Conservation (phyloP, 176 grass and related monocot genomes). For the Rhynchospora breviuscula region DNA sequence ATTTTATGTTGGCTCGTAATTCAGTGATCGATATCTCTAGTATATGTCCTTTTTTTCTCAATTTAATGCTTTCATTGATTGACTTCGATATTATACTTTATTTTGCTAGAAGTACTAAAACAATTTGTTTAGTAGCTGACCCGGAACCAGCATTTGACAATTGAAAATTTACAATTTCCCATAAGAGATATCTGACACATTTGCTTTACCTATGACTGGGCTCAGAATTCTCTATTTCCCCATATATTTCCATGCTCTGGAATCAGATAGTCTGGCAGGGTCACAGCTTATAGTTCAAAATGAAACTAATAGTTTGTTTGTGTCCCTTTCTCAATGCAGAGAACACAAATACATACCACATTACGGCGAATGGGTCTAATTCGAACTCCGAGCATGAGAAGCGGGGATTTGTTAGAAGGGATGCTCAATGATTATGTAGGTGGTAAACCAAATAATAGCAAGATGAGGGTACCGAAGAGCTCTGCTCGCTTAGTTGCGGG, state of each 20-base stretch:
- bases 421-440: constrained; percentile 53
- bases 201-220: neutral
- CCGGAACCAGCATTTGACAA: neutral
- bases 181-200: neutral
- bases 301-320: neutral
- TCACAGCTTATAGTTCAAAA: neutral
- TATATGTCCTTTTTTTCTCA: neutral
- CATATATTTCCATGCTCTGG: neutral
- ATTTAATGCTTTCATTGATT: neutral
- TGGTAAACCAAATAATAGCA: constrained; percentile 28
- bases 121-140: neutral
- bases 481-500: constrained; percentile 49
- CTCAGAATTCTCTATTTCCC: neutral
- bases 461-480: constrained; percentile 26
- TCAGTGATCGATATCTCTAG: neutral
- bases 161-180: neutral
- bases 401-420: constrained; percentile 58
- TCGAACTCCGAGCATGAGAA: constrained; percentile 48
- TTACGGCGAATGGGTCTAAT: constrained; percentile 47
- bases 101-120: neutral
- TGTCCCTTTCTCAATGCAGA: constrained; percentile 1
- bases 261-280: neutral
- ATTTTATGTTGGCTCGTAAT: neutral
- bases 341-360: neutral
- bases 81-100: neutral